A percentile compares a stretch with the other conserved stretches of the same genome.
Evolutionary conservation across 2,329 filamentous ascomycete genomes (phyloP).

Genomic region (Delphinella strobiligena): DNA sequence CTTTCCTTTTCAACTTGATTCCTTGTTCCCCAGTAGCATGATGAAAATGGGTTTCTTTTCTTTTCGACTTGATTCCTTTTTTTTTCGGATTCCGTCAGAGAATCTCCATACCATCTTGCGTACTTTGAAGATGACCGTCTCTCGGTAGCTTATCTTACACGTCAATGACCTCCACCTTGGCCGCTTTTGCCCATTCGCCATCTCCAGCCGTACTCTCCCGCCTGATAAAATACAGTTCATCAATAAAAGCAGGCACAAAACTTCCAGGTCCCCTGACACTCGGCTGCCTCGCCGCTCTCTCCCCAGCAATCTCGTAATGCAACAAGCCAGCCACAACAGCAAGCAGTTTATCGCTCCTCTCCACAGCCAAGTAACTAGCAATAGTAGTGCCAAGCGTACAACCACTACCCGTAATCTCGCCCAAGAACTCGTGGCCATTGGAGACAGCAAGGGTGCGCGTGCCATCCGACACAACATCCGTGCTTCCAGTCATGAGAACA

Average conservation of each 20-base stretch:
- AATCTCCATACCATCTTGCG: too few relatives aligned
- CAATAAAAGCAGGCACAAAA: conserved; percentile 76
- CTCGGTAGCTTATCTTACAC: conserved; percentile 4
- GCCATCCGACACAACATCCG: conserved; percentile 70
- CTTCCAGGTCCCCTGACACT: conserved; percentile 70
- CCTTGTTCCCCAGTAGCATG: too few relatives aligned
- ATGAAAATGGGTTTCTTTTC: too few relatives aligned
- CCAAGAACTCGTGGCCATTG: conserved; percentile 66
- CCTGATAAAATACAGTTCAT: conserved; percentile 47
- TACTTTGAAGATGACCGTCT: too few relatives aligned
- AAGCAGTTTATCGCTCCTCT: conserved; percentile 51
- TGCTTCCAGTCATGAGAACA: conserved; percentile 69
- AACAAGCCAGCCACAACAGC: conserved; percentile 62
- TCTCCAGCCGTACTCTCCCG: conserved; percentile 38
- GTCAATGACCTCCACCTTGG: conserved; percentile 33
- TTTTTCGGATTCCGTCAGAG: too few relatives aligned
- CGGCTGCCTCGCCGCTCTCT: conserved; percentile 44
- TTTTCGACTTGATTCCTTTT: too few relatives aligned
- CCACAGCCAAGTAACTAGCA: conserved; percentile 59
- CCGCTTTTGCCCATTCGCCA: conserved; percentile 39
- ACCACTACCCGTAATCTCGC: conserved; percentile 60
- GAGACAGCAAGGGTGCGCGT: conserved; percentile 50
- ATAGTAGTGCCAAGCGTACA: conserved; percentile 77
- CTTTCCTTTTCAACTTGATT: too few relatives aligned
- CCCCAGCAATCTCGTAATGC: conserved; percentile 68